Percentiles rank a stretch among this genome's conserved stretches.
Evolutionary conservation across 1,284 basidiomycete species (phyloP).

Genomic region (Boletus semigastroideus): DNA sequence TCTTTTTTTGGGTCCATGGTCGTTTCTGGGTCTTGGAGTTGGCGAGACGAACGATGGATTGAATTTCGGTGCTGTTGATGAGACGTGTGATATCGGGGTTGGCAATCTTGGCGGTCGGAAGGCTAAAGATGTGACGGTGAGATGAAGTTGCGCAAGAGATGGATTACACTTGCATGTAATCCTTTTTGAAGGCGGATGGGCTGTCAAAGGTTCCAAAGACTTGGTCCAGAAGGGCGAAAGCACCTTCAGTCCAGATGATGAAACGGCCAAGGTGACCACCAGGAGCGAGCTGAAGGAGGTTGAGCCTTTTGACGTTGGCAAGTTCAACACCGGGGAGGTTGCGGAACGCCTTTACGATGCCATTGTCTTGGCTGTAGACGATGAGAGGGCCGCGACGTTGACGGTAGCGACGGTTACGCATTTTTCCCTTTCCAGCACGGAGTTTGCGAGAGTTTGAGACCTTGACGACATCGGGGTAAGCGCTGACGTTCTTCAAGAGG

Average conservation of each 20-base stretch:
- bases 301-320: constrained; percentile 92
- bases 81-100: constrained; percentile 97
- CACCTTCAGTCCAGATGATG: constrained; percentile 98
- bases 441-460: constrained; percentile 98
- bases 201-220: constrained; percentile 94
- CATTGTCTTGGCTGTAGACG: constrained; percentile 98
- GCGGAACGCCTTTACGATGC: constrained; percentile 97
- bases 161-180: constrained; percentile 68
- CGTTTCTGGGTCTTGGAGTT: constrained; percentile 82
- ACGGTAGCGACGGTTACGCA: constrained; percentile 95
- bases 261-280: constrained; percentile 99
- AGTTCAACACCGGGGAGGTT: constrained; percentile 99
- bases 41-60: constrained; percentile 90
- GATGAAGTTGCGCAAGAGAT: neutral
- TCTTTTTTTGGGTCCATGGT: constrained; percentile 99
- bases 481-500: constrained; percentile 87
- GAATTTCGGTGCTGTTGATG: constrained; percentile 98
- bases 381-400: constrained; percentile 98
- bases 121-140: constrained; percentile 42
- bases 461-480: constrained; percentile 95
- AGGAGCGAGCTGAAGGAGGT: constrained; percentile 98
- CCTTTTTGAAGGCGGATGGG: constrained; percentile 86
- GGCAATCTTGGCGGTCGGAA: constrained; percentile 93
- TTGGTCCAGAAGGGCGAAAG: constrained; percentile 91
- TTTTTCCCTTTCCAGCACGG: constrained; percentile 96